Base-by-base conservation (phyloP, 129 eudicot genomes). In the Arctium lappa region DNA sequence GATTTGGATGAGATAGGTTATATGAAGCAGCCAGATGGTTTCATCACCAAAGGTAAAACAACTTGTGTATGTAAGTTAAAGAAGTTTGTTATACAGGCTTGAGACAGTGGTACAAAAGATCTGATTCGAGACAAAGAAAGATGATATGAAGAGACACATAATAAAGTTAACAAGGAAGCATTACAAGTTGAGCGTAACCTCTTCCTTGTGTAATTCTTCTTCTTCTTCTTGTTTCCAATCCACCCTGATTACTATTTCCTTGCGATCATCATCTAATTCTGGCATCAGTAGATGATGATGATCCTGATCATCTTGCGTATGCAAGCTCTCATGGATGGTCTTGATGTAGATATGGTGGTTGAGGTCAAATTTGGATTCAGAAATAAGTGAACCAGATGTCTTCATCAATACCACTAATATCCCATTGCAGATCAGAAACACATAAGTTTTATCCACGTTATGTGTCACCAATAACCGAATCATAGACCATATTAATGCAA, bases 381-480 rank as follows among this genome's bases (percentile, higher is more conserved):
- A 63, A 18, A 75, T 44, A 6, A 82, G 34, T 53, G 85, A 82
- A 44, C 85, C 75, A 2, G 85, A 75, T 4, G 80, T 82, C 72
- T 75, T 65, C 37, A 82, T 70, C 33, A 82, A 44, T 50, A 82
- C 80, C 75, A 65, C 80, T 75, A 82, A 65, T 82, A 82, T 82
- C 69, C 85, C 85, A 34, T 82, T 75, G 75, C 85, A 82, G 10
- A 75, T 74, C 37, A 82, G 75, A 65, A 82, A 82, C 31, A 82
- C 39, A 1, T 75, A 75, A 1, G 75, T 74, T 74, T 82, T 75
- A 69, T 82, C 75, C 65, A 82, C 18, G n/a, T 68, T 34, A 15
- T 82, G 69, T 75, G 85, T 44, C 36, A 65, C 13, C 13, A 75
- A 36, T 40, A 75, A 65, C 75, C 33, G 30, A 7, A 75, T 60